Conservation (phyloP, 257 asterid genomes). For the Przewalskia tangutica region DNA sequence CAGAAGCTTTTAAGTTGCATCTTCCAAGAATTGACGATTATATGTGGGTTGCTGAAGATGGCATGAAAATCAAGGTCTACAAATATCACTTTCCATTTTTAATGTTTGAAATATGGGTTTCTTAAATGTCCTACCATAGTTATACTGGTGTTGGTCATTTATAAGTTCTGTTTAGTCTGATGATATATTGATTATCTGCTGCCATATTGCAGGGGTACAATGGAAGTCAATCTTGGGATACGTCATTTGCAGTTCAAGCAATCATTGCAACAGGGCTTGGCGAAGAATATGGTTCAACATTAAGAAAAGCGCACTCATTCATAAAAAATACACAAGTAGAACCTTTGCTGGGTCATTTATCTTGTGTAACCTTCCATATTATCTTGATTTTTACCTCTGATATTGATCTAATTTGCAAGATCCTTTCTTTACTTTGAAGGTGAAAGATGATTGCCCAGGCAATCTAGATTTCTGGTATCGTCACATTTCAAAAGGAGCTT, state of each 20-base stretch:
- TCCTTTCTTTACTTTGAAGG: slow-evolving; percentile 36
- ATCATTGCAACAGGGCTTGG: slow-evolving; percentile 54
- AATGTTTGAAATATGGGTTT: neutral
- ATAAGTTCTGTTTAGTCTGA: neutral
- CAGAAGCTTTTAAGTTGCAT: slow-evolving; percentile 96
- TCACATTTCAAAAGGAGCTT: slow-evolving; percentile 98
- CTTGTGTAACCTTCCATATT: neutral
- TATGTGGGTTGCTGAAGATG: slow-evolving; percentile 97
- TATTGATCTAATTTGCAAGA: slow-evolving; percentile 10
- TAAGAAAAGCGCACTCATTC: slow-evolving; percentile 64
- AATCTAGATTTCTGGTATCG: slow-evolving; percentile 73
- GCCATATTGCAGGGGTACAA: slow-evolving; percentile 65
- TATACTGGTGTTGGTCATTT: neutral
- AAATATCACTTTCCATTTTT: neutral
- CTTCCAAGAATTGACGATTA: slow-evolving; percentile 82
- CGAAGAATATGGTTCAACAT: slow-evolving; percentile 62
- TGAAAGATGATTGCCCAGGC: slow-evolving; percentile 81
- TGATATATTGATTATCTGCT: neutral
- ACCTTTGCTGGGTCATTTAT: slow-evolving; percentile 6
- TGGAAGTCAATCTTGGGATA: slow-evolving; percentile 97
- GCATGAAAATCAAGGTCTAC: slow-evolving; percentile 96
- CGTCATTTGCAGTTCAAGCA: slow-evolving; percentile 86
- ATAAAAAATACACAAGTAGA: slow-evolving; percentile 71
- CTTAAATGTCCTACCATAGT: neutral
- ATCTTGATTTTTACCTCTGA: slow-evolving; percentile 1